phyloP scores from a whole-genome alignment of 352 stramenopile genomes.

The Aphanomyces astaci region DNA sequence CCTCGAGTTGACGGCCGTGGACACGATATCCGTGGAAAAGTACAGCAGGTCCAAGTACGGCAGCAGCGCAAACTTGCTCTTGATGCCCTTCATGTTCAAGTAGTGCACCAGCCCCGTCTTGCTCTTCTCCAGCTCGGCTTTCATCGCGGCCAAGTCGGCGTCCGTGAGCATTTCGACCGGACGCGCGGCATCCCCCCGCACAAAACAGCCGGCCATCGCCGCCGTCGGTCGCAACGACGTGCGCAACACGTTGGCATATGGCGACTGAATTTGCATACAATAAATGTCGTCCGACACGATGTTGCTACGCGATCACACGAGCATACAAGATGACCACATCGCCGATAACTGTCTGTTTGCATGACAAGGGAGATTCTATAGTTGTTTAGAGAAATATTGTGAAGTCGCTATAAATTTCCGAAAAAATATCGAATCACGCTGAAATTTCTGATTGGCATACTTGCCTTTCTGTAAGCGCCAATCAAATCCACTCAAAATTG shows the following conservation, averaged over 20 bases:
- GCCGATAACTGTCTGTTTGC: too few relatives aligned
- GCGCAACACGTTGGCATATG: conserved; percentile 14
- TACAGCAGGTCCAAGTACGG: conserved; percentile 21
- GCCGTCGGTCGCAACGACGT: background rate
- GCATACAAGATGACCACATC: too few relatives aligned
- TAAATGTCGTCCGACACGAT: conserved; percentile 21
- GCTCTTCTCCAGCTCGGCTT: conserved; percentile 14
- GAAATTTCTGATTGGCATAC: too few relatives aligned
- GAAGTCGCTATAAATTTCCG: too few relatives aligned
- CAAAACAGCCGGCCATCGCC: conserved; percentile 12
- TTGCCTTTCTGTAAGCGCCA: too few relatives aligned
- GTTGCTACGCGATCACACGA: too few relatives aligned
- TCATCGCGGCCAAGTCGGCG: conserved; percentile 14
- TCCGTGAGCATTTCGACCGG: conserved; percentile 16
- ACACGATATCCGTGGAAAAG: conserved; percentile 17
- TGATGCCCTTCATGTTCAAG: conserved; percentile 22
- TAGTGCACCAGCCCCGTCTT: conserved; percentile 23
- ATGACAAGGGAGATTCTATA: too few relatives aligned
- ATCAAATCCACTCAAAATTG: too few relatives aligned
- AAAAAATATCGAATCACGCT: too few relatives aligned
- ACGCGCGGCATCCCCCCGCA: background rate
- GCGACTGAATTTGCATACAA: conserved; percentile 15
- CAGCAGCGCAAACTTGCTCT: conserved; percentile 22
- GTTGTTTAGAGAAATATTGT: too few relatives aligned
- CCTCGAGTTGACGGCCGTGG: conserved; percentile 22